A percentile compares a stretch with the other conserved stretches of the same genome.
phyloP scores from a whole-genome alignment of 202 grass and related monocot genomes.

The Dendrocalamus latiflorus region DNA sequence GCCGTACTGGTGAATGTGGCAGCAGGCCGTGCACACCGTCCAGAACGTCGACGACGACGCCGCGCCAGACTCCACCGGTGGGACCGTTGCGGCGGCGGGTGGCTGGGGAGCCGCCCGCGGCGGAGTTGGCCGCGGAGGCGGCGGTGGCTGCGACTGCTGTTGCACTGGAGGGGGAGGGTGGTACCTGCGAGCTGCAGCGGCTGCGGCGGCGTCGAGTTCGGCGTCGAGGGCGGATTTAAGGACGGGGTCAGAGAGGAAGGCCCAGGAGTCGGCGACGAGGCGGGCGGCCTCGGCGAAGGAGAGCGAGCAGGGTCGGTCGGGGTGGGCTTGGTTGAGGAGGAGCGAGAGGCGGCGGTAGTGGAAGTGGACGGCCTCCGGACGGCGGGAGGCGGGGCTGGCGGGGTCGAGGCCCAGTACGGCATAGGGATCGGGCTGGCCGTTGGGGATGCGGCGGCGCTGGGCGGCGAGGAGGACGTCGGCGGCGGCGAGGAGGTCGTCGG shows the following conservation, averaged over 20 bases:
- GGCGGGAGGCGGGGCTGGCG: conserved; percentile 28
- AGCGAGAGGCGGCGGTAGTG: conserved; percentile 57
- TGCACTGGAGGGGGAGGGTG: conserved; percentile 3
- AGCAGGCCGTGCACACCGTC: conserved; percentile 56
- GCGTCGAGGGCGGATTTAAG: conserved; percentile 61
- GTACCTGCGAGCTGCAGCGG: conserved; percentile 15
- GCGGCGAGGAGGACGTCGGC: conserved; percentile 50
- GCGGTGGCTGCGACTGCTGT: conserved; percentile 2
- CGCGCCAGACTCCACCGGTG: background rate
- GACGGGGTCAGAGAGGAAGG: conserved; percentile 54
- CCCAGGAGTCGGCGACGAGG: conserved; percentile 49
- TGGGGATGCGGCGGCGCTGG: conserved; percentile 34
- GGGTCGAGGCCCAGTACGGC: conserved; percentile 55
- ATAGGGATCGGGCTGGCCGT: conserved; percentile 49
- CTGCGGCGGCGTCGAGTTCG: conserved; percentile 39
- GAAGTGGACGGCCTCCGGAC: conserved; percentile 32
- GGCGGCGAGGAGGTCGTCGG: conserved; percentile 59
- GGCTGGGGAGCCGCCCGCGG: background rate
- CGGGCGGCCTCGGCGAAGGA: conserved; percentile 49
- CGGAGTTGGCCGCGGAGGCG: background rate
- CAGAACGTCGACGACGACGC: conserved; percentile 46
- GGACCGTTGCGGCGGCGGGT: background rate
- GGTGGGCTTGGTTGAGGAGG: conserved; percentile 39
- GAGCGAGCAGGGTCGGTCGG: conserved; percentile 25
- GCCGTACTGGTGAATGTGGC: conserved; percentile 68